These are phyloP conservation scores for Scalesia atractyloides DNA, from an alignment of 129 eudicot species.

Conservation along the genomic window DNA sequence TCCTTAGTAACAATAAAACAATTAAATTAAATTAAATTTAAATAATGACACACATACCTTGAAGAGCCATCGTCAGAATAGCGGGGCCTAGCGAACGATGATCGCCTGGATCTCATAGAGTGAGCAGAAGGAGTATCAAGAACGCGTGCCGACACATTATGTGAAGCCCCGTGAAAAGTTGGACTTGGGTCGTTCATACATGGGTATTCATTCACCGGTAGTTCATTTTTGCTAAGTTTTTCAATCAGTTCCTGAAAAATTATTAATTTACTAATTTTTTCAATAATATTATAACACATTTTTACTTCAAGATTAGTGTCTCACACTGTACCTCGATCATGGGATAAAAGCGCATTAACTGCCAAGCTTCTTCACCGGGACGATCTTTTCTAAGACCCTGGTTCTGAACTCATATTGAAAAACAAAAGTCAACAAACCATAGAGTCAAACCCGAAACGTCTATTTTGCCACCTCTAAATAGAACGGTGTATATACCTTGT, in stretches of 20 bases:
- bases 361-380: slow-evolving; percentile 81
- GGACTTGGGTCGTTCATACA: slow-evolving; percentile 97
- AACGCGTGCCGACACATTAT: slow-evolving; percentile 41
- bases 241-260: slow-evolving; percentile 76
- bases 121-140: slow-evolving; percentile 58
- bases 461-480: neutral
- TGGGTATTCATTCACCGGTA: slow-evolving; percentile 80
- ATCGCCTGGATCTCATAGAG: slow-evolving; percentile 78
- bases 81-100: slow-evolving; percentile 83
- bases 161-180: slow-evolving; percentile 68
- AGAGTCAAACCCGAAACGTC: no score
- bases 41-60: slow-evolving; percentile 44
- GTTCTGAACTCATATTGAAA: slow-evolving; percentile 46
- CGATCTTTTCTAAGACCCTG: slow-evolving; percentile 79
- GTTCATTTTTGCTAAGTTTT: slow-evolving; percentile 73
- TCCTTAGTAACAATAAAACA: neutral
- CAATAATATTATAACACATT: neutral
- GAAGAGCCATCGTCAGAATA: slow-evolving; percentile 83
- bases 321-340: slow-evolving; percentile 64
- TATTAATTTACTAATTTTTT: neutral
- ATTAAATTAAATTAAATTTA: neutral
- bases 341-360: slow-evolving; percentile 89
- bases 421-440: slow-evolving; percentile 16
- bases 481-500: slow-evolving; percentile 13
- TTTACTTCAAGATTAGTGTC: slow-evolving; percentile 4